phyloP scores from a whole-genome alignment of 805 yeast species.

The Starmerella ratchasimensis region DNA sequence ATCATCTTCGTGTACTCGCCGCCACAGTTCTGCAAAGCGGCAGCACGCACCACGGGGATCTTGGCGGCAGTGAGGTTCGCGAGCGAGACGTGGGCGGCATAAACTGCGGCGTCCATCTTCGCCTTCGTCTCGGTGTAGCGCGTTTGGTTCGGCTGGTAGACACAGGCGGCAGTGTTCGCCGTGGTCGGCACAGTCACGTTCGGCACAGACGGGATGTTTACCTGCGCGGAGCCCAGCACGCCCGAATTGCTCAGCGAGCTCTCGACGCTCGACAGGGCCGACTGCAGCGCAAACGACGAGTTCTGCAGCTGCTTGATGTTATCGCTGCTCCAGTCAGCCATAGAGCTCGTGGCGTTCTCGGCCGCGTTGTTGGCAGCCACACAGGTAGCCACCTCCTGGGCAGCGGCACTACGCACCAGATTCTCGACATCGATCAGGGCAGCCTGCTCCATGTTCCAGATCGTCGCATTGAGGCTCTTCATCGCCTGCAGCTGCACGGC shows the following conservation, averaged over 20 bases:
- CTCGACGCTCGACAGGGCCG: not conserved
- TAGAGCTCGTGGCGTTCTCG: not conserved
- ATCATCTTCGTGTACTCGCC: not conserved
- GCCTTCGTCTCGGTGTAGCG: not conserved
- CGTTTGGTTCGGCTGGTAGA: not conserved
- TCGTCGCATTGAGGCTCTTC: slow-evolving; percentile 11
- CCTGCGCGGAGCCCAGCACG: not conserved
- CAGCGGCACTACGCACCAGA: not conserved
- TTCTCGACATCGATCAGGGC: not conserved
- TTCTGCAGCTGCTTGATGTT: not conserved
- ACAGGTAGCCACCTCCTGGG: too few species aligned
- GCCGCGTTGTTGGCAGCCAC: not conserved
- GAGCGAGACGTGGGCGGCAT: not conserved
- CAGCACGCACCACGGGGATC: not conserved
- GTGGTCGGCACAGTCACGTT: not conserved
- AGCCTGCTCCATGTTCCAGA: slow-evolving; percentile 9
- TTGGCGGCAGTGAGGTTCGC: not conserved
- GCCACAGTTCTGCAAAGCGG: not conserved
- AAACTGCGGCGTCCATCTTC: not conserved
- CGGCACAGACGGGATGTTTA: not conserved
- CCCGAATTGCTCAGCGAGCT: not conserved
- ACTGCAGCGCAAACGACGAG: not conserved
- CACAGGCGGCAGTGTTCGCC: not conserved
- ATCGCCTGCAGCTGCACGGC: slow-evolving; percentile 1
- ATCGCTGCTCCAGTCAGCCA: not conserved